A percentile compares a stretch with the other conserved stretches of the same genome.
These are phyloP conservation scores for Alloteropsis angusta DNA, from an alignment of 202 grass and related monocot genomes.

Conservation along the genomic window DNA sequence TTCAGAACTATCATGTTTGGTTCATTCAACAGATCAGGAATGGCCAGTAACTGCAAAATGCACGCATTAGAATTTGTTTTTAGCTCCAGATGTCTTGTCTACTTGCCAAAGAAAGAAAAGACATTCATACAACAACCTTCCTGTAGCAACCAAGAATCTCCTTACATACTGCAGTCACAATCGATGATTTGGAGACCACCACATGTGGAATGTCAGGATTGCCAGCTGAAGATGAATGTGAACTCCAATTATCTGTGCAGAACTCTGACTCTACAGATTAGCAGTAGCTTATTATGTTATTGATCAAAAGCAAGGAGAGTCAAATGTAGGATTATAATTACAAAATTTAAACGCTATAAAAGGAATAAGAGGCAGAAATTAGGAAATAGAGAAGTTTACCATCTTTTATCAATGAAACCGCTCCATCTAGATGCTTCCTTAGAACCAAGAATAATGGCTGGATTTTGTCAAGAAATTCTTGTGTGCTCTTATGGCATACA, in stretches of 20 bases:
- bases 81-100: background rate
- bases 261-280: slow-evolving; percentile 45
- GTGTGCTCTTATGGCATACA: slow-evolving; percentile 28
- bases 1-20: slow-evolving; percentile 62
- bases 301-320: background rate
- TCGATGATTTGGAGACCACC: slow-evolving; percentile 47
- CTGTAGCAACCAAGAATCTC: slow-evolving; percentile 83
- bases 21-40: slow-evolving; percentile 47
- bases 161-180: slow-evolving; percentile 57
- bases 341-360: background rate
- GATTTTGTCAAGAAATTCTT: slow-evolving; percentile 57
- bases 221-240: slow-evolving; percentile 55
- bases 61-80: background rate
- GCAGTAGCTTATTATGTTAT: background rate
- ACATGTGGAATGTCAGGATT: slow-evolving; percentile 69
- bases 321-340: background rate
- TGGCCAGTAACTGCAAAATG: slow-evolving; percentile 53
- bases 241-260: slow-evolving; percentile 59
- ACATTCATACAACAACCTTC: slow-evolving; percentile 54
- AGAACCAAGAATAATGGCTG: slow-evolving; percentile 53
- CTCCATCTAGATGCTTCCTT: slow-evolving; percentile 66
- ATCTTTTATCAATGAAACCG: slow-evolving; percentile 59
- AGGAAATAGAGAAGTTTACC: slow-evolving; percentile 33
- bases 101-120: slow-evolving; percentile 20
- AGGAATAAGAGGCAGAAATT: slow-evolving; percentile 14